These are phyloP conservation scores for Pinus taeda DNA, from an alignment of 75 land plant genomes.

Conservation along the genomic window DNA sequence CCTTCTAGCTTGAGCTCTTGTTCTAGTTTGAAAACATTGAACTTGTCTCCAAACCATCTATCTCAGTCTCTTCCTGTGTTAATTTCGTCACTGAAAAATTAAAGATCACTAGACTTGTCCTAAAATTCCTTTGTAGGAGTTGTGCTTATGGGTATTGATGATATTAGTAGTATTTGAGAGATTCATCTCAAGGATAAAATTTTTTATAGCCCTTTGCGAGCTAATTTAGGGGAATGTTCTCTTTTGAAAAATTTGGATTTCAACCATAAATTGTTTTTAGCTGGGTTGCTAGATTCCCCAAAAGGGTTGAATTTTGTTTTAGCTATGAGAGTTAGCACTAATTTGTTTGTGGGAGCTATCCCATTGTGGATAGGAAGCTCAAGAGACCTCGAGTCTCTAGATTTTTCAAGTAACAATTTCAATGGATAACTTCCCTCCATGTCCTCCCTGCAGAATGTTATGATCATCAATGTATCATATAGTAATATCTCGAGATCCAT, in stretches of 20 bases:
- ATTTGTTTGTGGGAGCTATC: slow-evolving; percentile 52
- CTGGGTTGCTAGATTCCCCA: slow-evolving; percentile 41
- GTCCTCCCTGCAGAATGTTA: slow-evolving; percentile 42
- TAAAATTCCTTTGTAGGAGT: slow-evolving; percentile 51
- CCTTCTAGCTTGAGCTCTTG: slow-evolving; percentile 52
- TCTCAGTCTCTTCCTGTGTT: slow-evolving; percentile 26
- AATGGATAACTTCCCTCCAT: slow-evolving; percentile 62
- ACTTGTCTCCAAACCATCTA: too few relatives aligned
- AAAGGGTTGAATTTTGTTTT: slow-evolving; percentile 35
- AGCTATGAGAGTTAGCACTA: slow-evolving; percentile 33
- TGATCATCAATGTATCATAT: slow-evolving; percentile 49
- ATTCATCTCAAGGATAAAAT: slow-evolving; percentile 31
- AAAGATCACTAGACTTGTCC: slow-evolving; percentile 36
- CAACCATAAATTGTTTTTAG: slow-evolving; percentile 59
- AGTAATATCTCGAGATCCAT: slow-evolving; percentile 53
- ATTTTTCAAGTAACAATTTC: slow-evolving; percentile 66
- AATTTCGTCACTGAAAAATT: slow-evolving; percentile 32
- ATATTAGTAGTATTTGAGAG: slow-evolving; percentile 27
- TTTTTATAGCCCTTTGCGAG: slow-evolving; percentile 50
- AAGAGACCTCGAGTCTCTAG: slow-evolving; percentile 47
- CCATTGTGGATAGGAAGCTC: slow-evolving; percentile 63
- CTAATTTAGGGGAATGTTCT: slow-evolving; percentile 36
- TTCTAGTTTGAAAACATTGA: not conserved
- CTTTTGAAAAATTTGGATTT: slow-evolving; percentile 50
- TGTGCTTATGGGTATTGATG: slow-evolving; percentile 41